Conservation (phyloP, 352 stramenopile species). For the Globisporangium lucens region DNA sequence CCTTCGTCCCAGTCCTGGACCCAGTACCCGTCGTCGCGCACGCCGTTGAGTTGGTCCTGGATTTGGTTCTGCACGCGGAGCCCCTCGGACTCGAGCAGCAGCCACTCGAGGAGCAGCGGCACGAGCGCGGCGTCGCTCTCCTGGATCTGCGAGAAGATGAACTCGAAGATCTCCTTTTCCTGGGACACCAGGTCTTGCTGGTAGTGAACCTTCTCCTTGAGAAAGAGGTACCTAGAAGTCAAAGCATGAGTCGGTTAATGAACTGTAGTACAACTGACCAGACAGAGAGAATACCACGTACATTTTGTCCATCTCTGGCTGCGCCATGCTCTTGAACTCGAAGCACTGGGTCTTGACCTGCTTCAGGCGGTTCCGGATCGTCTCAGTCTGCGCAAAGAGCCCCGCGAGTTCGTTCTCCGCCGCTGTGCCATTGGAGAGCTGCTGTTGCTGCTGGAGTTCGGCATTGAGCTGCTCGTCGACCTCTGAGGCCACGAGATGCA, state of each 20-base stretch:
- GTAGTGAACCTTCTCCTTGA: slow-evolving; percentile 82
- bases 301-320: slow-evolving; percentile 63
- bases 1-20: slow-evolving; percentile 63
- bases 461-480: slow-evolving; percentile 22
- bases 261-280: background rate
- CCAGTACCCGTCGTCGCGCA: slow-evolving; percentile 51
- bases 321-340: slow-evolving; percentile 53
- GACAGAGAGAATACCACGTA: slow-evolving; percentile 17
- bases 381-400: slow-evolving; percentile 47
- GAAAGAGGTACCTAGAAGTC: slow-evolving; percentile 53
- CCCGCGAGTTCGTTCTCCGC: slow-evolving; percentile 44
- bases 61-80: slow-evolving; percentile 62
- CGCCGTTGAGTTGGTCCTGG: slow-evolving; percentile 47
- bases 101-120: slow-evolving; percentile 69
- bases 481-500: slow-evolving; percentile 45
- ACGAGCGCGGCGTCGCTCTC: slow-evolving; percentile 55
- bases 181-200: slow-evolving; percentile 65
- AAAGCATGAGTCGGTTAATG: background rate
- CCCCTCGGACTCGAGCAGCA: slow-evolving; percentile 69
- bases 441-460: slow-evolving; percentile 2
- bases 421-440: background rate
- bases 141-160: slow-evolving; percentile 60
- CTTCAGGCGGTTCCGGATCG: slow-evolving; percentile 48
- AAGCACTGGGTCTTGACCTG: slow-evolving; percentile 69
- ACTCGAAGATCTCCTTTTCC: slow-evolving; percentile 59